phyloP scores from a whole-genome alignment of 345 rosid species.

The Gossypium turneri region DNA sequence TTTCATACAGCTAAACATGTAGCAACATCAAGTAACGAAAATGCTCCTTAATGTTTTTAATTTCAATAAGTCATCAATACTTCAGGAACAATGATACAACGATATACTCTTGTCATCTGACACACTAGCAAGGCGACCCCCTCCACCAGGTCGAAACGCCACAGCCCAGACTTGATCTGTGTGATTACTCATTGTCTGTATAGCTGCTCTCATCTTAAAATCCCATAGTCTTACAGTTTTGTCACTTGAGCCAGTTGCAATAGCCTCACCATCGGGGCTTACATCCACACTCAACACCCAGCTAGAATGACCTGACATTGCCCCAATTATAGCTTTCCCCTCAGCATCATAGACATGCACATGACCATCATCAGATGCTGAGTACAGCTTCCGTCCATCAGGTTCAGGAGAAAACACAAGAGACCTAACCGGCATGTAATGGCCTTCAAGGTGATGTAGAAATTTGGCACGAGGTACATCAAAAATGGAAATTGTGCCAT shows the following conservation, averaged over 20 bases:
- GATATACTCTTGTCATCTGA: conserved; percentile 96
- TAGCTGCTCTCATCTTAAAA: conserved; percentile 81
- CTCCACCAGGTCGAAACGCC: conserved; percentile 59
- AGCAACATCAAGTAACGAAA: background rate
- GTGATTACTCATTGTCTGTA: conserved; percentile 91
- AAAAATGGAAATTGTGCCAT: conserved; percentile 80
- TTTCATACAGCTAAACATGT: background rate
- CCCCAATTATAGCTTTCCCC: conserved; percentile 63
- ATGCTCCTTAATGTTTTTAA: background rate
- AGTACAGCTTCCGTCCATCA: conserved; percentile 66
- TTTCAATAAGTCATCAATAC: background rate
- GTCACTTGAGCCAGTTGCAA: conserved; percentile 93
- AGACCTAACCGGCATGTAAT: conserved; percentile 87
- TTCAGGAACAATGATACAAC: conserved; percentile 72
- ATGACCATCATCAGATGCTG: conserved; percentile 88
- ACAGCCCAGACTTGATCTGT: conserved; percentile 94
- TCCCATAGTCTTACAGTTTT: conserved; percentile 96
- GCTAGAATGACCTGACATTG: conserved; percentile 88
- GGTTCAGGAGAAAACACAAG: conserved; percentile 69
- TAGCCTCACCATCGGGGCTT: conserved; percentile 82
- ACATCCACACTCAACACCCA: conserved; percentile 95
- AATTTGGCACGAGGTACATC: conserved; percentile 79
- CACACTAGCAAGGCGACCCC: conserved; percentile 80
- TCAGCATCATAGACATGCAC: conserved; percentile 88
- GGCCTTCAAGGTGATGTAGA: conserved; percentile 86